These are phyloP conservation scores for Parachlorella kessleri DNA, from an alignment of 139 green algal species.

Conservation along the genomic window DNA sequence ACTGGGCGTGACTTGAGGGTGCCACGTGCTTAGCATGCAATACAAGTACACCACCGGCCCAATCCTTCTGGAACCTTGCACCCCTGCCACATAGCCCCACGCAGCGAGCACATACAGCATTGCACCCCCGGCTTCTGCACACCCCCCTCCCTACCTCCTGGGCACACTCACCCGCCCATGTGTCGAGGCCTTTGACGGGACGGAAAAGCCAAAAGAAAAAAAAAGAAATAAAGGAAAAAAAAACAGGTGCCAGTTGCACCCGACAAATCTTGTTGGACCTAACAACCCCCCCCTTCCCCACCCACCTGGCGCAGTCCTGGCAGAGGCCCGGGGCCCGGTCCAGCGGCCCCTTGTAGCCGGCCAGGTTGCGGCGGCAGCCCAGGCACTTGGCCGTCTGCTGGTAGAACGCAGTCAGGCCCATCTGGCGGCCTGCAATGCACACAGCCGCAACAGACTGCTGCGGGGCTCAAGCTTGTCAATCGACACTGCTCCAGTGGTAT, in stretches of 20 bases:
- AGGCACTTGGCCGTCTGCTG: constrained; percentile 46
- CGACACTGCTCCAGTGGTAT: not conserved
- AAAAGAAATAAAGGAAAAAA: no score
- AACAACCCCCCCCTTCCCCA: no score
- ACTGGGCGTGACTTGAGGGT: not conserved
- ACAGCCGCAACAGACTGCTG: not conserved
- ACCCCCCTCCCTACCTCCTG: no score
- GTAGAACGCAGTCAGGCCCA: not conserved
- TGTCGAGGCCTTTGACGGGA: no score
- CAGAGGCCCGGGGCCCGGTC: constrained; percentile 49
- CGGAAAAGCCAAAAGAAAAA: no score
- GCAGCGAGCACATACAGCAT: no score
- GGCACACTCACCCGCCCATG: no score
- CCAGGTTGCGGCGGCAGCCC: constrained; percentile 45
- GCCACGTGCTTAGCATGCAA: not conserved
- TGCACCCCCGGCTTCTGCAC: no score
- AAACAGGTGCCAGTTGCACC: no score
- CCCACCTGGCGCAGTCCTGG: constrained; percentile 25
- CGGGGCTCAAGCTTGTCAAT: no score
- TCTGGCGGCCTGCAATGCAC: not conserved
- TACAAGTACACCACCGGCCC: not conserved
- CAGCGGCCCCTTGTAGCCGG: not conserved
- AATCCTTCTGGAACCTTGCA: constrained; percentile 2
- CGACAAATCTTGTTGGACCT: no score
- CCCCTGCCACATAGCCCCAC: no score